Evolutionary conservation across 176 grass and related monocot species (phyloP).

Genomic region (Ampelocalamus luodianensis): DNA sequence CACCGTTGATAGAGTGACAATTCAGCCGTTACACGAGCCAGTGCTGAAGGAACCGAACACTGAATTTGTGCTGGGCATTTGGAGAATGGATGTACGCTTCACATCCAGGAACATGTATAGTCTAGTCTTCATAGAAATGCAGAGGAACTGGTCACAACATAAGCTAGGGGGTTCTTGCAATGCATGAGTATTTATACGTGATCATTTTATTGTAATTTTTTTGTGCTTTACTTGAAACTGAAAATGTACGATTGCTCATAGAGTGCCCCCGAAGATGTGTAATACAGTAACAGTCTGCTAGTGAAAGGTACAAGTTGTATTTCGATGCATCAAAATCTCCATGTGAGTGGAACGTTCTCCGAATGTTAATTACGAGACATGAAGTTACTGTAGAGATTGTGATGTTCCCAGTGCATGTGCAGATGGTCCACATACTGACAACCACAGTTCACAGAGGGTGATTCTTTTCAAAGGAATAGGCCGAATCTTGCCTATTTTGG

Average conservation of each 20-base stretch:
- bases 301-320: not conserved
- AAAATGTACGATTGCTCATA: slow-evolving; percentile 22
- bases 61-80: not conserved
- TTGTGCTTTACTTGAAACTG: slow-evolving; percentile 18
- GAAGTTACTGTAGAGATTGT: not conserved
- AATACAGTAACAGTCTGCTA: not conserved
- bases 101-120: slow-evolving; percentile 24
- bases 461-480: not conserved
- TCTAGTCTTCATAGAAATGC: slow-evolving; percentile 7
- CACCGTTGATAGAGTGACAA: not conserved
- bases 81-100: not conserved
- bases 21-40: not conserved
- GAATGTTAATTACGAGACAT: not conserved
- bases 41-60: not conserved
- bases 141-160: not conserved
- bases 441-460: not conserved
- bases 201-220: not conserved
- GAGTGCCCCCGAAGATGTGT: not conserved
- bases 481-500: not conserved
- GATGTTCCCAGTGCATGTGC: slow-evolving; percentile 19
- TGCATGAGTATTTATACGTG: not conserved
- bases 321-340: slow-evolving; percentile 4
- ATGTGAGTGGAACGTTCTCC: slow-evolving; percentile 23
- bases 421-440: slow-evolving; percentile 15
- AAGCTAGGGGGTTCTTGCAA: not conserved